Conservation (phyloP, 371 early-diverging fungal genomes). For the Syncephalastrum contaminatum region DNA sequence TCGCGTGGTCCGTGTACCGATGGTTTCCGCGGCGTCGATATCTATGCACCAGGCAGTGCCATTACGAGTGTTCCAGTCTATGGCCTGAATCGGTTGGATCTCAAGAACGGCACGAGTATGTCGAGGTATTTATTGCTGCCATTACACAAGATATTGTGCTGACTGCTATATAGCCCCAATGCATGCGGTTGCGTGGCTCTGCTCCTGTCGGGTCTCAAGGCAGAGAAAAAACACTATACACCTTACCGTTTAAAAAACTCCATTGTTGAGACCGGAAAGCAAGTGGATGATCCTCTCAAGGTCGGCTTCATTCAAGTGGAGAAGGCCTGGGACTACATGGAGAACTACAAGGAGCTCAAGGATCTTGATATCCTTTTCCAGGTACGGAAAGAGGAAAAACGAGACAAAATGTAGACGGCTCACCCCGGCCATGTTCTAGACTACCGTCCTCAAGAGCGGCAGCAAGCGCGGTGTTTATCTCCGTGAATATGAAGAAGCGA, state of each 20-base stretch:
- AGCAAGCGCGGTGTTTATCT: conserved; percentile 83
- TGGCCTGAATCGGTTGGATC: conserved; percentile 67
- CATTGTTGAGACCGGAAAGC: conserved; percentile 69
- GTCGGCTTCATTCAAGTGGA: conserved; percentile 89
- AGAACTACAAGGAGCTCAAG: conserved; percentile 52
- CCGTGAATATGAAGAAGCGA: conserved; percentile 77
- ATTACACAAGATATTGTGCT: neutral
- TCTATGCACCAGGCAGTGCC: conserved; percentile 93
- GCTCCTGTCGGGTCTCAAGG: conserved; percentile 81
- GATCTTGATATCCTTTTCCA: conserved; percentile 73
- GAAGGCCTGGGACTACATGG: conserved; percentile 80
- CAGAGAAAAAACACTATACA: conserved; percentile 62
- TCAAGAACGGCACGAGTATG: conserved; percentile 96
- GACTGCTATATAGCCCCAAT: conserved; percentile 67
- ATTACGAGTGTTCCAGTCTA: conserved; percentile 92
- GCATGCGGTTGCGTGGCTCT: conserved; percentile 84
- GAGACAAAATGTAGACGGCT: neutral
- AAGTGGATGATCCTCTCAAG: conserved; percentile 75
- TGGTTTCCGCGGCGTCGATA: conserved; percentile 80
- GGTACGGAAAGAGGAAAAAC: conserved; percentile 24
- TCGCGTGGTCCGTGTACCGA: conserved; percentile 88
- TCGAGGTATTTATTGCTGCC: conserved; percentile 33
- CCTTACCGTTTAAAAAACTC: conserved; percentile 86
- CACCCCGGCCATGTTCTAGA: conserved; percentile 12
- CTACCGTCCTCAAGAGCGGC: conserved; percentile 31